These are phyloP conservation scores for Leucocoprinus sp. DNA, from an alignment of 768 basidiomycete species.

Conservation along the genomic window DNA sequence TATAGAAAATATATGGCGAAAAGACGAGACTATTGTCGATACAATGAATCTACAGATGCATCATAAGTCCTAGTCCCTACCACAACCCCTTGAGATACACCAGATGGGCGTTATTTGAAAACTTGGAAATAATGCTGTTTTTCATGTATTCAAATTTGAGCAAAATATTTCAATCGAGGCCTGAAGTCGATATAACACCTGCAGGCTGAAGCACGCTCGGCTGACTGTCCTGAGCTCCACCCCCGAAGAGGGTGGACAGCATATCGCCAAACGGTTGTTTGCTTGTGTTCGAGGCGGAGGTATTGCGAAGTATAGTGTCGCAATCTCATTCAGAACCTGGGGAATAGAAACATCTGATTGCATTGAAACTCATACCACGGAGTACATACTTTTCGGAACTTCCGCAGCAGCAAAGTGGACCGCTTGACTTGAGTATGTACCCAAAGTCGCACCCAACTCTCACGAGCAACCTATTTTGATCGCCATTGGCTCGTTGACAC, in stretches of 20 bases:
- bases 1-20: slow-evolving; percentile 27
- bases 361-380: neutral
- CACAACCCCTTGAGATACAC: slow-evolving; percentile 34
- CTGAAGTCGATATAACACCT: slow-evolving; percentile 22
- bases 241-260: slow-evolving; percentile 84
- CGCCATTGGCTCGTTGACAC: slow-evolving; percentile 82
- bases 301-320: slow-evolving; percentile 77
- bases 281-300: slow-evolving; percentile 65
- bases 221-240: slow-evolving; percentile 32
- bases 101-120: slow-evolving; percentile 27
- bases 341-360: slow-evolving; percentile 3
- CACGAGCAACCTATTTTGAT: slow-evolving; percentile 66
- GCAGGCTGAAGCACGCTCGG: slow-evolving; percentile 39
- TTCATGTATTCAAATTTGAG: neutral
- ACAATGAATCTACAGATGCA: slow-evolving; percentile 35
- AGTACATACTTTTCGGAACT: neutral
- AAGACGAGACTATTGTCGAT: slow-evolving; percentile 32
- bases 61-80: slow-evolving; percentile 27
- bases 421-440: slow-evolving; percentile 73
- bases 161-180: slow-evolving; percentile 36
- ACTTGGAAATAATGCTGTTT: neutral
- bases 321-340: slow-evolving; percentile 63
- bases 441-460: slow-evolving; percentile 82
- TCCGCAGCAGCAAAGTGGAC: slow-evolving; percentile 34
- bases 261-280: slow-evolving; percentile 84